Percentiles rank a stretch among this genome's conserved stretches.
Conservation (phyloP, 768 basidiomycete genomes). For the Bullera alba region DNA sequence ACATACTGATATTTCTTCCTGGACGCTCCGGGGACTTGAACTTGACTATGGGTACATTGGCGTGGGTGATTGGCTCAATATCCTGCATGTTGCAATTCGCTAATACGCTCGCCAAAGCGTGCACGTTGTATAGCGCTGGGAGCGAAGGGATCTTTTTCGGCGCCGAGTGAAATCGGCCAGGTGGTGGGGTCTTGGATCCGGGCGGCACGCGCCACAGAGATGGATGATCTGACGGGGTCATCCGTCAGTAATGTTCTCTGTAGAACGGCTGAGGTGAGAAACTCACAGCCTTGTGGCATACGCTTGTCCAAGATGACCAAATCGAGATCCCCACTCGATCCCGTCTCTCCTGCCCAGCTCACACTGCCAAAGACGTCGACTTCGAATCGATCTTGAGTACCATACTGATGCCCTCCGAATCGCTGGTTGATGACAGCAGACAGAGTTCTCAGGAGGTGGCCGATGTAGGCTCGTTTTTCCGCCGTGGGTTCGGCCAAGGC, state of each 20-base stretch:
- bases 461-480: slow-evolving; percentile 8
- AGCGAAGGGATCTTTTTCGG: no score
- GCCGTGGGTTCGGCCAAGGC: slow-evolving; percentile 16
- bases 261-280: neutral
- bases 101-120: no score
- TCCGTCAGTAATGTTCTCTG: neutral
- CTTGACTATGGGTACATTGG: slow-evolving; percentile 40
- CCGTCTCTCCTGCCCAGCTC: slow-evolving; percentile 44
- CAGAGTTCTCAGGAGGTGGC: slow-evolving; percentile 8
- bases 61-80: no score
- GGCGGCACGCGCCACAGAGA: slow-evolving; percentile 16
- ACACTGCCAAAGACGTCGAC: slow-evolving; percentile 45
- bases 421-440: slow-evolving; percentile 14
- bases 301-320: slow-evolving; percentile 34
- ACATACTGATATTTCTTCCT: slow-evolving; percentile 3
- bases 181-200: no score
- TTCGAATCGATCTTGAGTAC: slow-evolving; percentile 19
- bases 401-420: slow-evolving; percentile 5
- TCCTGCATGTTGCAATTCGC: no score
- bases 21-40: slow-evolving; percentile 34
- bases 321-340: slow-evolving; percentile 40
- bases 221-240: slow-evolving; percentile 14
- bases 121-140: no score
- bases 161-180: no score
- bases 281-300: slow-evolving; percentile 37